These are phyloP conservation scores for Fusarium sp. DNA, from an alignment of 2,329 filamentous ascomycete genomes.

Conservation along the genomic window DNA sequence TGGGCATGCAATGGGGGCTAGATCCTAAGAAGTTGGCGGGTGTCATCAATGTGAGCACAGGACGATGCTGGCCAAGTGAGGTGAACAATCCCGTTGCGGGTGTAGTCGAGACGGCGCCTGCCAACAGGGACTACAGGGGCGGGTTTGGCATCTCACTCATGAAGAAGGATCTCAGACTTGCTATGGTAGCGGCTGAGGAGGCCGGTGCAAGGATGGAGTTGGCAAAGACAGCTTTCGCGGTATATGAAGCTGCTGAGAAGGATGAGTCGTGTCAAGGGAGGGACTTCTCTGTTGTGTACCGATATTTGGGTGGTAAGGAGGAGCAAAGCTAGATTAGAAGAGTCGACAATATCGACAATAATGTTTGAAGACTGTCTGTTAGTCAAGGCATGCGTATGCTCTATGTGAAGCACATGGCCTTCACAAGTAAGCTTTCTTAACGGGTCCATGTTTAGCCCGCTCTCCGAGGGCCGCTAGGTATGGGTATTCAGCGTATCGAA, in stretches of 20 bases:
- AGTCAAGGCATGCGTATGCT: no score
- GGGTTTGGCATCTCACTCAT: conserved; percentile 85
- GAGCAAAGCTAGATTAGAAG: conserved; percentile 19
- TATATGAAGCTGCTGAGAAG: conserved; percentile 78
- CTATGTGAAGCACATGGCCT: no score
- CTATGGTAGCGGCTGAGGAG: conserved; percentile 79
- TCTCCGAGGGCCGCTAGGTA: no score
- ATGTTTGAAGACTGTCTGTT: neutral
- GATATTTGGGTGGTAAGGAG: conserved; percentile 74
- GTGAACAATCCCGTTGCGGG: conserved; percentile 95
- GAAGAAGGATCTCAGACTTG: conserved; percentile 84
- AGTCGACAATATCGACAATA: neutral
- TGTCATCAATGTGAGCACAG: conserved; percentile 94
- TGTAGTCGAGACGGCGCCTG: conserved; percentile 82
- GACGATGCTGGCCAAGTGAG: conserved; percentile 96
- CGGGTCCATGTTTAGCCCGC: no score
- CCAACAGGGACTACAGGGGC: conserved; percentile 81
- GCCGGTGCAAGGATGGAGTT: conserved; percentile 77
- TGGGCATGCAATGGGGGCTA: conserved; percentile 73
- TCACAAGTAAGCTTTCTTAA: no score
- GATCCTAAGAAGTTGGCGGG: conserved; percentile 78
- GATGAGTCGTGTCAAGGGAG: conserved; percentile 75
- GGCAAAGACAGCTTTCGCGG: conserved; percentile 72
- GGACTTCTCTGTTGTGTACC: conserved; percentile 88
- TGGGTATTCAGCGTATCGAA: no score